Base-by-base conservation (phyloP, 2,329 filamentous ascomycete species). In the Thelonectria blattea region DNA sequence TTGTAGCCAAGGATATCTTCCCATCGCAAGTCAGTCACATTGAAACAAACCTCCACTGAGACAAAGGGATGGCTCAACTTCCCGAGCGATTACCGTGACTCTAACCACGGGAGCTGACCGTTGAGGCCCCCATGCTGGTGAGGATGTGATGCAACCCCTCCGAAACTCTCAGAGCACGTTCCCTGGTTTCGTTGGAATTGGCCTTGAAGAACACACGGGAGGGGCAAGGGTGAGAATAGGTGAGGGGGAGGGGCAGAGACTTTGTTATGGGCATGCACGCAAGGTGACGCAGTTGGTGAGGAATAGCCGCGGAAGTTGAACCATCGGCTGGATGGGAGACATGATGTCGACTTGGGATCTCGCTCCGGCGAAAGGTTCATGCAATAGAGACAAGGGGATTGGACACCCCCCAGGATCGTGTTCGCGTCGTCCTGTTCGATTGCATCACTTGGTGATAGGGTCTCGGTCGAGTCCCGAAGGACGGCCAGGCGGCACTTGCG, bases 391-490 rank as follows among this genome's bases (percentile, higher is more conserved):
- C 52, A 37, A 57, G 20, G 45, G 48, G 22, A 32, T 55, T 50
- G 43, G 43, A 46, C 45, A 20, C 39, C 22, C 24, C 22, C 30
- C 43, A 53, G 48, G 20, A 46, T 14, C 5, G 52, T 61, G 58
- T 57, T 46, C 60, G 52, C 64, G 61, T 51, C 56, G 54, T 63
- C 39, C 32, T 14, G 34, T 37, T 37, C 34, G 34, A 45, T 61
- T 59, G 58, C 51, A 61, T 59, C 59, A 61, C 49, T 24, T 42
- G 47, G 58, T 55, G 48, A 51, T 48, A 46, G 22, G n/a, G 47
- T 70, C 65, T 70, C 68, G 65, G 68, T 69, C 65, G 60, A 70
- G 63, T 68, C 50, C 65, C 68, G 65, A 70, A 64, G 51, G 45
- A 60, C 66, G 66, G 67, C 52, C 55, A 65, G 56, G 45, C 43